These are phyloP conservation scores for Coniochaeta pulveracea DNA, from an alignment of 2,329 filamentous ascomycete species.

Conservation along the genomic window DNA sequence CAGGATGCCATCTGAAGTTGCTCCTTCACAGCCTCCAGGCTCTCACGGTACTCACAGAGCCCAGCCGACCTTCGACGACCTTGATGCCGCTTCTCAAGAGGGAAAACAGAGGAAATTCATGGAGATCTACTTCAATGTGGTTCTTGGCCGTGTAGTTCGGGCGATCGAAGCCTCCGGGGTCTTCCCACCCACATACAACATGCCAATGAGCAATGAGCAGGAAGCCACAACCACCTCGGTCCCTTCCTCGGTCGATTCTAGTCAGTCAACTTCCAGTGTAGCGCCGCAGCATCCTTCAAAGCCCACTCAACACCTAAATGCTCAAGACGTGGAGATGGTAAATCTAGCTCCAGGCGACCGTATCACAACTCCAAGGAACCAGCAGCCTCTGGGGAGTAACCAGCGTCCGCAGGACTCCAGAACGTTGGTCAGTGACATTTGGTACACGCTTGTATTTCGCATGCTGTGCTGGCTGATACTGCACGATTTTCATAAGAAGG, in stretches of 20 bases:
- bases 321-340: too few species aligned
- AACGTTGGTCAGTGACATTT: slow-evolving; percentile 27
- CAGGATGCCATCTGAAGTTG: background rate
- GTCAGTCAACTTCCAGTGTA: too few species aligned
- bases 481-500: slow-evolving; percentile 44
- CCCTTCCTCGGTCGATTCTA: too few species aligned
- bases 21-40: background rate
- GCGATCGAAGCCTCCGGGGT: slow-evolving; percentile 17
- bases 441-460: slow-evolving; percentile 42
- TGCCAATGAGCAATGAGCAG: too few species aligned
- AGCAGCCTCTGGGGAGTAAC: too few species aligned
- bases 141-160: slow-evolving; percentile 28
- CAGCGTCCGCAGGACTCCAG: too few species aligned
- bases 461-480: slow-evolving; percentile 49
- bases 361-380: too few species aligned
- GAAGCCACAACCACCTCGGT: too few species aligned
- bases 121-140: slow-evolving; percentile 36
- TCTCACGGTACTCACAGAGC: background rate
- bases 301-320: too few species aligned
- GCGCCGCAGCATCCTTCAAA: too few species aligned
- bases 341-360: too few species aligned
- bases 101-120: slow-evolving; percentile 38
- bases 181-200: too few species aligned
- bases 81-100: slow-evolving; percentile 34
- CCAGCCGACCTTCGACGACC: slow-evolving; percentile 26